phyloP scores from a whole-genome alignment of 116 monocot genomes.

The Dioscorea cayenensis region DNA sequence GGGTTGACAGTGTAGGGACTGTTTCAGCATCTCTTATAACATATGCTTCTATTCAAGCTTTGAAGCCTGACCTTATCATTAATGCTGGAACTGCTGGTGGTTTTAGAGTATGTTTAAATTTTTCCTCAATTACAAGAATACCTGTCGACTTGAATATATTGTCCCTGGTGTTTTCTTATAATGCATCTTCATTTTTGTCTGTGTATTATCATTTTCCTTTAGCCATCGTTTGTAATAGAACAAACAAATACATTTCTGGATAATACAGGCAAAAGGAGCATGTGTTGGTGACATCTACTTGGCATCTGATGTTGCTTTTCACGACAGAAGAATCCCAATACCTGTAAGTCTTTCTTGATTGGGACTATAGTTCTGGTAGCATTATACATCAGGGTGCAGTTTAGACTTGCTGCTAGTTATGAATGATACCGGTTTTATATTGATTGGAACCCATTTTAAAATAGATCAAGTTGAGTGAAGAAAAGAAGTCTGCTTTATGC shows the following conservation, averaged over 20 bases:
- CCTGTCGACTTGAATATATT: no score
- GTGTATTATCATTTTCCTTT: no score
- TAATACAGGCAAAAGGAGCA: conserved; percentile 80
- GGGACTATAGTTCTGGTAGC: not conserved
- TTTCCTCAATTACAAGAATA: not conserved
- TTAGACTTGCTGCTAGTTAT: no score
- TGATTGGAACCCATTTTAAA: no score
- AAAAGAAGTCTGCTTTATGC: no score
- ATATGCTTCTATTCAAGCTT: conserved; percentile 79
- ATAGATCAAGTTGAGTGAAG: no score
- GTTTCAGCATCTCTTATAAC: conserved; percentile 77
- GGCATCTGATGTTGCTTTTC: conserved; percentile 84
- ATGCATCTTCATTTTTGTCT: no score
- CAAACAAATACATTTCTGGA: conserved; percentile 7
- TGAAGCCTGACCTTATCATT: conserved; percentile 89
- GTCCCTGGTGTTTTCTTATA: no score
- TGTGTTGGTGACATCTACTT: conserved; percentile 75
- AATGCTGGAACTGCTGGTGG: conserved; percentile 98
- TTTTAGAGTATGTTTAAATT: conserved; percentile 55
- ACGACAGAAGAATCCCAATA: conserved; percentile 96
- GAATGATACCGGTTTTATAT: no score
- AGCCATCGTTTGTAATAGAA: no score
- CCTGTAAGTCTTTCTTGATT: conserved; percentile 45
- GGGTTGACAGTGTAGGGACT: conserved; percentile 88
- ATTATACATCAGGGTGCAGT: no score